A percentile compares a stretch with the other conserved stretches of the same genome.
These are phyloP conservation scores for Cladosporium sp. DNA, from an alignment of 2,329 filamentous ascomycete genomes.

Conservation along the genomic window DNA sequence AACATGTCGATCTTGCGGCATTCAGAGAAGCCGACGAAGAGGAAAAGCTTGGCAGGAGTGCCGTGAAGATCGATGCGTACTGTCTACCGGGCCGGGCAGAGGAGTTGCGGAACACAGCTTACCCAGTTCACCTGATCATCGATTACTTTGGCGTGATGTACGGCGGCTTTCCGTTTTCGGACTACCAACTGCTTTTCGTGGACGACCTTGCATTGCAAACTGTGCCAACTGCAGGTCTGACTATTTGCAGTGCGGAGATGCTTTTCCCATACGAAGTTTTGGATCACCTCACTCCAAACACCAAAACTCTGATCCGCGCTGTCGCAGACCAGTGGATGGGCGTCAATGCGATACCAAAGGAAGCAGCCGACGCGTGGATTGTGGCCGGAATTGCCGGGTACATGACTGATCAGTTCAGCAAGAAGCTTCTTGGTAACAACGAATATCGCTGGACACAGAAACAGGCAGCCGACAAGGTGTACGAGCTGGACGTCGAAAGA, in stretches of 20 bases:
- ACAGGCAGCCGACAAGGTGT: conserved; percentile 75
- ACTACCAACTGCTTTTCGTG: conserved; percentile 91
- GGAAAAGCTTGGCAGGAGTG: conserved; percentile 83
- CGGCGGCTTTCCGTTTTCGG: conserved; percentile 86
- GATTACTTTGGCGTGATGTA: conserved; percentile 89
- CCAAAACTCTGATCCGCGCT: conserved; percentile 77
- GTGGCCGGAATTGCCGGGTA: conserved; percentile 88
- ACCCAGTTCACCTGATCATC: conserved; percentile 81
- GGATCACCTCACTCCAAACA: conserved; percentile 80
- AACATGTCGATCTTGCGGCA: conserved; percentile 80
- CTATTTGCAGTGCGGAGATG: conserved; percentile 82
- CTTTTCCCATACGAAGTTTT: conserved; percentile 84
- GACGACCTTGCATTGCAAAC: conserved; percentile 82
- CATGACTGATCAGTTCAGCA: conserved; percentile 93
- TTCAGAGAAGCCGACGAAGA: conserved; percentile 90
- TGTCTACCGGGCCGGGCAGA: conserved; percentile 81
- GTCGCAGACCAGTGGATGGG: conserved; percentile 93
- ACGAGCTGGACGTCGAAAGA: conserved; percentile 76
- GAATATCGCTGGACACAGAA: conserved; percentile 92
- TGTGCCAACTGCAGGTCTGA: conserved; percentile 76
- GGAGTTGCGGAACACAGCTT: conserved; percentile 84
- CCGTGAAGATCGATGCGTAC: conserved; percentile 86
- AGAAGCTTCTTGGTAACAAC: conserved; percentile 87
- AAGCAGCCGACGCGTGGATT: conserved; percentile 81
- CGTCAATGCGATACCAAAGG: conserved; percentile 84